Base-by-base conservation (phyloP, 371 early-diverging fungal genomes). In the Nematocida minor region DNA sequence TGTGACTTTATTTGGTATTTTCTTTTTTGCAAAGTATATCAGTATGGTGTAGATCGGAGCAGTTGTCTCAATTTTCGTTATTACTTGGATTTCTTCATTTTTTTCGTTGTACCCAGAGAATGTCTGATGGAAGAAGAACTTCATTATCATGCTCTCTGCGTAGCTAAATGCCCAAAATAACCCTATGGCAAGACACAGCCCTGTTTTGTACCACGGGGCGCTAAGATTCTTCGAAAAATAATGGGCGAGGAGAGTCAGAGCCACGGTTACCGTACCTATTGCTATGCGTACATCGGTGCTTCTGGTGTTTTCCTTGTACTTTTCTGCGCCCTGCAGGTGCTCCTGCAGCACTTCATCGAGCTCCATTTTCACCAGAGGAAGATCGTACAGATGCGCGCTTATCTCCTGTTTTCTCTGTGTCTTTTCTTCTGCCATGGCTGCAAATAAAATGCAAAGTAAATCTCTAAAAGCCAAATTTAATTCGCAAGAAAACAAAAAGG, bases 401-500 rank as follows among this genome's bases (percentile, higher is more conserved):
- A 49, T 22, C 31, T 47, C 38, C 7, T 29, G 9, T 34, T 67
- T 48, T 51, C 18, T 22, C 29, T 0, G 16, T 20, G 14, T 38
- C 16, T 11, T 22, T 6, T 0, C 2, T 67, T 22, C 14, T 42
- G 36, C 48, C 7, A n/a, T 9, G 22, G 14, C 49, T 41, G 16
- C 14, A 20, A 4, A 60, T 18, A 48, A 46, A 57, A 55, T 20
- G 18, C 16, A 57, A 57, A 20, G 34, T 16, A 36, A 14, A 20
- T 9, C 14, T 9, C 11, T 31, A 4, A 66, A 53, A 74, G 40
- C 46, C n/a, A 41, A 55, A 34, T 29, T 1, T 32, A 34, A 55
- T 9, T 1, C 6, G 16, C 27, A 41, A 70, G 62, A 62, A 42
- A 49, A 42, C 32, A 51, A 80, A 80, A 81, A 77, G 84, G 84